phyloP scores from a whole-genome alignment of 306 rosid genomes.

The Lathyrus aphaca region DNA sequence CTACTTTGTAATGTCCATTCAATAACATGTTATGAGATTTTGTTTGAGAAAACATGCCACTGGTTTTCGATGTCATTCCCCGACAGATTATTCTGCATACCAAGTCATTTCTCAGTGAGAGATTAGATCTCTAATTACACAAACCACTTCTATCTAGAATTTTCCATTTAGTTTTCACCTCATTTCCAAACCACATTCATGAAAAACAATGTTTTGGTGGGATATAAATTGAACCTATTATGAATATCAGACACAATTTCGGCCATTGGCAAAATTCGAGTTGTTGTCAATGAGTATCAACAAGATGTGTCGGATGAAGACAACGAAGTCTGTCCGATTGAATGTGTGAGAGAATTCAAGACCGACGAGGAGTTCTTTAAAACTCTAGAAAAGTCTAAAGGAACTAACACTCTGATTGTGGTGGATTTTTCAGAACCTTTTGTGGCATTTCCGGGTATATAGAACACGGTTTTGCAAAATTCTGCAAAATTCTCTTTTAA shows the following conservation, averaged over 20 bases:
- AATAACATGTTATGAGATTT: conserved; percentile 12
- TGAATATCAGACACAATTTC: conserved; percentile 24
- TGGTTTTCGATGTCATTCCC: conserved; percentile 45
- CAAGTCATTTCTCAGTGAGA: conserved; percentile 44
- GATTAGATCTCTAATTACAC: conserved; percentile 34
- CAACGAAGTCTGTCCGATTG: conserved; percentile 86
- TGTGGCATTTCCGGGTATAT: conserved; percentile 98
- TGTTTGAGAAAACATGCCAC: conserved; percentile 35
- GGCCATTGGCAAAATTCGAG: conserved; percentile 45
- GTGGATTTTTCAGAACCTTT: conserved; percentile 90
- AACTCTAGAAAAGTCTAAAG: conserved; percentile 69
- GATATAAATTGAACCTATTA: conserved; percentile 28
- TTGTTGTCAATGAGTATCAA: conserved; percentile 46
- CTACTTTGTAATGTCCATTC: neutral
- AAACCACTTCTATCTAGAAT: conserved; percentile 37
- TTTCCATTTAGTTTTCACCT: conserved; percentile 42
- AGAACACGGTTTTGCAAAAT: conserved; percentile 82
- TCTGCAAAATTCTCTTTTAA: conserved; percentile 53
- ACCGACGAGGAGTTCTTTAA: conserved; percentile 73
- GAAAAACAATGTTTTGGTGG: conserved; percentile 50
- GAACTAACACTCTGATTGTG: conserved; percentile 60
- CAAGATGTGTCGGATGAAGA: conserved; percentile 67
- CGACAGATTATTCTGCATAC: conserved; percentile 41
- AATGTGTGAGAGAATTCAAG: conserved; percentile 82
- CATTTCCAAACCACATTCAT: conserved; percentile 32